Base-by-base conservation (phyloP, 2,329 filamentous ascomycete species). In the Aspergillus persii region DNA sequence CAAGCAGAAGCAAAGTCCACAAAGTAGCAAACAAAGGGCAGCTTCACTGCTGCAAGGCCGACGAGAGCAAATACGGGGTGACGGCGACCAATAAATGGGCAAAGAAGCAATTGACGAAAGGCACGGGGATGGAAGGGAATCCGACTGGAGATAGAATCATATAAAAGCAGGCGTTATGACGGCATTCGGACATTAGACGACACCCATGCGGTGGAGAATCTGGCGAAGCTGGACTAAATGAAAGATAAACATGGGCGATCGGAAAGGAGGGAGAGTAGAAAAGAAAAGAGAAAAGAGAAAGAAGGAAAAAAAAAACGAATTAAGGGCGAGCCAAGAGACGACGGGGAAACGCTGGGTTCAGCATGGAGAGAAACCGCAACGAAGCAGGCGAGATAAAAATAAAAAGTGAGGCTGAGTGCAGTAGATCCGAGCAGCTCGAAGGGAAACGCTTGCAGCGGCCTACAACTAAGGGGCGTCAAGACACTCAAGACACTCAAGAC, bases 371-470 rank as follows among this genome's bases (percentile, higher is more conserved):
- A 29, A 30, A n/a, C 47, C 33, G 26, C 36, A 39, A 30, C 27
- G 9, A 23, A 31, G 53, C 46, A 31, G 33, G 18, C 18, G 18
- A 48, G 36, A 29, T 15, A 26, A 47, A 36, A 52, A 50, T 49
- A 12, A 53, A 54, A 63, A 62, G 61, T 63, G 61, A 63, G 61
- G 61, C 61, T 63, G 59, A 54, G 23, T 47, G 9, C 4, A 47
- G 44, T 15, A n/a, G 15, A n/a, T 48, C 39, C 48, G 18, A 9
- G 29, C n/a, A 26, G 18, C 18, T 23, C 18, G 18, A 23, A 23
- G 18, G 18, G 18, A 50, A 47, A 29, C 39, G 41, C 27, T 54
- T 54, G 53, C 58, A 54, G 54, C 15, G 15, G 36, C 36, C 36
- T 41, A 41, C 36, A 41, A 39, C 12, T 2, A 23, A 23, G 18